Base-by-base conservation (phyloP, 768 basidiomycete genomes). In the Calocybe gangraenosa region DNA sequence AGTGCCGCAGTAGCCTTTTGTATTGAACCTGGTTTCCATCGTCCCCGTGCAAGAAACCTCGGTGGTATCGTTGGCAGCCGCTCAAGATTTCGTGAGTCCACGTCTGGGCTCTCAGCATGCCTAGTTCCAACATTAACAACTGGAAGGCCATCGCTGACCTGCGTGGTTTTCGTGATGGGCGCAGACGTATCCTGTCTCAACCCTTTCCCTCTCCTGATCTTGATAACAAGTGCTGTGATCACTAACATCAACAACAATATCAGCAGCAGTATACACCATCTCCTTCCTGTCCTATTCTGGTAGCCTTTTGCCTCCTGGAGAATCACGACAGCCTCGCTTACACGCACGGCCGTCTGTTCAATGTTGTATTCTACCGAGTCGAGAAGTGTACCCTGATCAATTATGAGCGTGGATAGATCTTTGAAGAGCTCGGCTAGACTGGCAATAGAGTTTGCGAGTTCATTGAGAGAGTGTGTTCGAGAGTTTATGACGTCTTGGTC, bases 331-430 rank as follows among this genome's bases (percentile, higher is more conserved):
- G 93, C 92, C 36, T 89, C 88, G 44, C 82, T 66, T 61, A 94
- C 75, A 41, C 91, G 81, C 23, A 78, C 78, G 14, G 86, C 86
- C 3, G 94, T 90, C 63, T 89, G 85, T 64, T 97, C 92, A 42
- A 99, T 88, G 62, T 99, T 99, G 68, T 92, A 99, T 65, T 99
- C 96, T 45, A 98, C 79, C 30, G 91, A 92, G 66, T 98, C 96
- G 44, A 98, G 75, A 23, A 99, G 78, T 21, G 95, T 97, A 21
- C 96, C 96, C 59, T 99, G 96, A 66, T 98, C 96, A 51, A 98
- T 97, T 48, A 99, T 92, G 44, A 99, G 79, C 28, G 78, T 77
- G 11, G 87, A 88, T 37, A 99, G 74, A 61, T 99, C 96, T 58
- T 95, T 92, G 77, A 99, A 99, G 40, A 99, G 76, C 58, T 95